These are phyloP conservation scores for Irpex lacteus DNA, from an alignment of 1,284 basidiomycete species.

Conservation along the genomic window DNA sequence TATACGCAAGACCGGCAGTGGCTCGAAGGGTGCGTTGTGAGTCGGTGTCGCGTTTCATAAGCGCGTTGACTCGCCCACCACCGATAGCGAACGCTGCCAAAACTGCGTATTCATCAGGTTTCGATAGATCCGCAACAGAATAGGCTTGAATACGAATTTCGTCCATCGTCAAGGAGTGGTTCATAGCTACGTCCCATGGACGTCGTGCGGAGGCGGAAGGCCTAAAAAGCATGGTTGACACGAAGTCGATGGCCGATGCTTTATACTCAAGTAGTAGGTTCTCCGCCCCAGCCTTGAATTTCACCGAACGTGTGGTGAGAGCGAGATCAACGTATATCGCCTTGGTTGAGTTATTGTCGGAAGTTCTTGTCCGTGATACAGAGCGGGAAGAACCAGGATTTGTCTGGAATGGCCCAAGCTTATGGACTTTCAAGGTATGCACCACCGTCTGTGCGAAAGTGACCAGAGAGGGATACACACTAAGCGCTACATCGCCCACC, in stretches of 20 bases:
- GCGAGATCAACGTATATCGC: conserved; percentile 20
- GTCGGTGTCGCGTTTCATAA: conserved; percentile 43
- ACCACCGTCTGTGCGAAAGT: conserved; percentile 58
- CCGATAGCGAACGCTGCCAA: conserved; percentile 56
- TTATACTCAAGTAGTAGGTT: conserved; percentile 47
- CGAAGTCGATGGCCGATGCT: conserved; percentile 37
- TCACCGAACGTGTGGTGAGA: conserved; percentile 30
- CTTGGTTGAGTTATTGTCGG: background rate
- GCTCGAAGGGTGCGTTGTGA: conserved; percentile 40
- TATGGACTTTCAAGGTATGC: conserved; percentile 39
- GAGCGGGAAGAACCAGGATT: background rate
- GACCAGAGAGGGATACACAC: conserved; percentile 59
- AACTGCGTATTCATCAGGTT: conserved; percentile 45
- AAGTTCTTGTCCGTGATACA: background rate
- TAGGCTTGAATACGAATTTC: conserved; percentile 56
- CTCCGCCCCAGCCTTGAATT: conserved; percentile 53
- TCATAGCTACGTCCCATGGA: conserved; percentile 39
- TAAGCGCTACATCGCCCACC: conserved; percentile 44
- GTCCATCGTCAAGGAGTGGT: conserved; percentile 45
- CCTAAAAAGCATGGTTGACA: conserved; percentile 39
- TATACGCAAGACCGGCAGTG: conserved; percentile 40
- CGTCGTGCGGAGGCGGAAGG: conserved; percentile 20
- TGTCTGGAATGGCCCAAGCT: background rate
- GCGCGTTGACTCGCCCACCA: conserved; percentile 41
- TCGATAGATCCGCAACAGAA: conserved; percentile 38